Evolutionary conservation across 2,329 filamentous ascomycete species (phyloP).

Genomic region (Phaeosphaeria sp.): DNA sequence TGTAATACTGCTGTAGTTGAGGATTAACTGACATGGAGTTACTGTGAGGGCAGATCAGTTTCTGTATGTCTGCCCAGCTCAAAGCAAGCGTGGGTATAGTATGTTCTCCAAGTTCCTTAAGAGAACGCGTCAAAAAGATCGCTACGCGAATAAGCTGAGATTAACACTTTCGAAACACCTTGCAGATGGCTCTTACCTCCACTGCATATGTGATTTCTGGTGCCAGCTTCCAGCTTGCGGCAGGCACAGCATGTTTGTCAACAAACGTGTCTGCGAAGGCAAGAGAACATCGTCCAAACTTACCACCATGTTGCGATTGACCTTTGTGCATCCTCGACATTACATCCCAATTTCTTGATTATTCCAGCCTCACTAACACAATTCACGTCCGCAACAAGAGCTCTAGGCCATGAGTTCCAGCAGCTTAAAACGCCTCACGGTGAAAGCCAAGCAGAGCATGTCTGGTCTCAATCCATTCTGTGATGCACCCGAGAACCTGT

Average conservation of each 20-base stretch:
- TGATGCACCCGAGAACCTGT: slow-evolving; percentile 11
- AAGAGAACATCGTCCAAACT: neutral
- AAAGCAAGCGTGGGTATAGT: too few relatives aligned
- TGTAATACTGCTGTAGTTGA: neutral
- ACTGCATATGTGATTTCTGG: neutral
- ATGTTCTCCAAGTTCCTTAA: too few relatives aligned
- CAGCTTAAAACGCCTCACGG: slow-evolving; percentile 32
- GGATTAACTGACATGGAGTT: neutral
- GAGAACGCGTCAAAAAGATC: too few relatives aligned
- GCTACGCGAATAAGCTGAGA: too few relatives aligned
- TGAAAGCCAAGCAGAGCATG: slow-evolving; percentile 39
- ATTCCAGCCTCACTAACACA: neutral
- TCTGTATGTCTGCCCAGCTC: too few relatives aligned
- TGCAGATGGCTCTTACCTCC: neutral
- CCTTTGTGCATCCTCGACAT: neutral
- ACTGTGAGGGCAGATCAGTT: neutral
- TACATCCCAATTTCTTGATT: neutral
- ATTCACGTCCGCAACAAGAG: neutral
- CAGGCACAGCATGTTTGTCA: slow-evolving; percentile 8
- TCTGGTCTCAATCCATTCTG: slow-evolving; percentile 33
- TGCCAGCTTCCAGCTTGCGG: neutral
- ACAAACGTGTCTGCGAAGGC: slow-evolving; percentile 13
- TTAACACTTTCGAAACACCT: neutral
- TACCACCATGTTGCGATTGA: neutral
- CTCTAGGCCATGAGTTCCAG: slow-evolving; percentile 22